These are phyloP conservation scores for Globisporangium heterothallicum DNA, from an alignment of 352 stramenopile genomes.

Conservation along the genomic window DNA sequence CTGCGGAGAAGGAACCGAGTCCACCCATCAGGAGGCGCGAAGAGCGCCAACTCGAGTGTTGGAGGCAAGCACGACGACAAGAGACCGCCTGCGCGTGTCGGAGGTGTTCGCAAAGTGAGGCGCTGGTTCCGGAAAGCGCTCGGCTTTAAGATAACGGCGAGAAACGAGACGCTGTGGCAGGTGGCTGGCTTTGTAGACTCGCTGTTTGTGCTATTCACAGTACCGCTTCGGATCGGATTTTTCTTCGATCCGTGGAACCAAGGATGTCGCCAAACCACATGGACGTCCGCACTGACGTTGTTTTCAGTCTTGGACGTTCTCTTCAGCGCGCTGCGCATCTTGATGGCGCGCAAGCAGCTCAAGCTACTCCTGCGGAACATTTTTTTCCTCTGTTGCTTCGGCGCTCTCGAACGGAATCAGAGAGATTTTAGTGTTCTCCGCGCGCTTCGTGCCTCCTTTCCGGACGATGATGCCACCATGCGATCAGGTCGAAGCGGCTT, in stretches of 20 bases:
- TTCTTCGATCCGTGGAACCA: constrained; percentile 38
- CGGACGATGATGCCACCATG: constrained; percentile 3
- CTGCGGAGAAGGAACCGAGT: neutral
- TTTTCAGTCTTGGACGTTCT: constrained; percentile 24
- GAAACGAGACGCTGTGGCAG: neutral
- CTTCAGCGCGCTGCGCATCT: constrained; percentile 6
- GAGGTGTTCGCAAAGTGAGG: neutral
- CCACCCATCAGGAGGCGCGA: neutral
- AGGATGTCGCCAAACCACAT: constrained; percentile 1
- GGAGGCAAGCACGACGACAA: neutral
- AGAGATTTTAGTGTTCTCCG: constrained; percentile 10
- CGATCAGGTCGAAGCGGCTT: constrained; percentile 9
- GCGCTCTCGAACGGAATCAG: neutral
- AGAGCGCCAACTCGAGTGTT: neutral
- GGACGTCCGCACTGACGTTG: constrained; percentile 19
- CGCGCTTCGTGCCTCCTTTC: neutral
- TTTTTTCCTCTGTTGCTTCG: neutral
- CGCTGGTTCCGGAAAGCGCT: neutral
- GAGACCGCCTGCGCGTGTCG: neutral
- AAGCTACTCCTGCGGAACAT: neutral
- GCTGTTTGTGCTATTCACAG: constrained; percentile 25
- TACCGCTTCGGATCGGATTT: constrained; percentile 37
- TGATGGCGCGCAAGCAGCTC: neutral
- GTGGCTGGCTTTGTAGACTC: constrained; percentile 20
- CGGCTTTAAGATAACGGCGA: neutral